These are phyloP conservation scores for Mortierella sp. DNA, from an alignment of 371 early-diverging fungal species.

Conservation along the genomic window DNA sequence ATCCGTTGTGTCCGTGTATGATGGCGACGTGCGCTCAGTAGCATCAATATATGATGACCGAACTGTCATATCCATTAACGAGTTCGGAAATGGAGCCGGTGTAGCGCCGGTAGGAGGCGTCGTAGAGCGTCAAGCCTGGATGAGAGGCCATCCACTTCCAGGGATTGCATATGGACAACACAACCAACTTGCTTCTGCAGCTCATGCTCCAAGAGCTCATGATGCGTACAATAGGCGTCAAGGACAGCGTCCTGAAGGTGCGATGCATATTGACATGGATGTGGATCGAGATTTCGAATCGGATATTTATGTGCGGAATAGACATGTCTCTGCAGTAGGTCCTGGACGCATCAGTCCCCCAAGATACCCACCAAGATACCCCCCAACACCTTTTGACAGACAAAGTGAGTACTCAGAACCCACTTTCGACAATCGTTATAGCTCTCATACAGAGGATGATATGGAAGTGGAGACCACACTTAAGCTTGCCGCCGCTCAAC, in stretches of 20 bases:
- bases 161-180: slow-evolving; percentile 18
- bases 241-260: neutral
- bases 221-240: neutral
- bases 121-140: slow-evolving; percentile 6
- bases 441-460: neutral
- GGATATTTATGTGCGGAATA: neutral
- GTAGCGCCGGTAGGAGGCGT: neutral
- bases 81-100: slow-evolving; percentile 3
- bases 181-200: slow-evolving; percentile 20
- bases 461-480: slow-evolving; percentile 17
- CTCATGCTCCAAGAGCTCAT: slow-evolving; percentile 15
- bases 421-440: neutral
- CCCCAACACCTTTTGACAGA: neutral
- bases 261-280: neutral
- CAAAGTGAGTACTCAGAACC: neutral
- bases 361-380: neutral
- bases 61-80: slow-evolving; percentile 20
- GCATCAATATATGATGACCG: slow-evolving; percentile 36
- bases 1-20: slow-evolving; percentile 29
- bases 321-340: neutral
- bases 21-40: slow-evolving; percentile 20
- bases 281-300: neutral
- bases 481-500: slow-evolving; percentile 8
- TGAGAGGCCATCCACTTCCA: slow-evolving; percentile 26
- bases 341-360: neutral